Percentiles rank a stretch among this genome's conserved stretches.
phyloP scores from a whole-genome alignment of 2,329 filamentous ascomycete species.

The Colletotrichum tropicicola region DNA sequence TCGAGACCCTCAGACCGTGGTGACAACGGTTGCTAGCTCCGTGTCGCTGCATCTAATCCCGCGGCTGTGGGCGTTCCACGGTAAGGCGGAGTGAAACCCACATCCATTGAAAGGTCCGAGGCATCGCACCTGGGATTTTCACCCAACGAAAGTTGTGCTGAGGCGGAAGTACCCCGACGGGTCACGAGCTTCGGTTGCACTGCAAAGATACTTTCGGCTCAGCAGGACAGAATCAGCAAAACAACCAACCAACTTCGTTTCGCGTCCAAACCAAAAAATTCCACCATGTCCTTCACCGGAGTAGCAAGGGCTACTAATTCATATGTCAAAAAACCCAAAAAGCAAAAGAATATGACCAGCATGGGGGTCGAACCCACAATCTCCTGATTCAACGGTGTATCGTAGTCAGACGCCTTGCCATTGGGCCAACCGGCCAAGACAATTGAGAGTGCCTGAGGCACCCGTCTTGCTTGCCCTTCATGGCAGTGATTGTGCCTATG shows the following conservation, averaged over 20 bases:
- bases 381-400: conserved; percentile 30
- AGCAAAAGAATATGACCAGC: conserved; percentile 16
- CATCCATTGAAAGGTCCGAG: too few species aligned
- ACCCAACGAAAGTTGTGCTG: too few species aligned
- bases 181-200: background rate
- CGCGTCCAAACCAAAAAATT: background rate
- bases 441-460: conserved; percentile 6
- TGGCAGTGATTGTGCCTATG: too few species aligned
- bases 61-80: background rate
- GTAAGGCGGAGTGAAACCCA: background rate
- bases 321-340: background rate
- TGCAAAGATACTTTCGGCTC: too few species aligned
- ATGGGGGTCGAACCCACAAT: conserved; percentile 29
- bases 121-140: too few species aligned
- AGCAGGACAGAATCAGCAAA: too few species aligned
- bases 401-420: conserved; percentile 54
- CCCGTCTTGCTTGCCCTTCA: background rate
- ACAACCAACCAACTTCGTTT: background rate
- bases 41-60: background rate
- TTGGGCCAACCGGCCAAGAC: conserved; percentile 40
- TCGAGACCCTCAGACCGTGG: background rate
- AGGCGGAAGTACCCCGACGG: too few species aligned
- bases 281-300: background rate
- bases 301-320: background rate
- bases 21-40: background rate